A percentile compares a stretch with the other conserved stretches of the same genome.
Evolutionary conservation across 2,329 filamentous ascomycete genomes (phyloP).

Genomic region (Colletotrichum lini): DNA sequence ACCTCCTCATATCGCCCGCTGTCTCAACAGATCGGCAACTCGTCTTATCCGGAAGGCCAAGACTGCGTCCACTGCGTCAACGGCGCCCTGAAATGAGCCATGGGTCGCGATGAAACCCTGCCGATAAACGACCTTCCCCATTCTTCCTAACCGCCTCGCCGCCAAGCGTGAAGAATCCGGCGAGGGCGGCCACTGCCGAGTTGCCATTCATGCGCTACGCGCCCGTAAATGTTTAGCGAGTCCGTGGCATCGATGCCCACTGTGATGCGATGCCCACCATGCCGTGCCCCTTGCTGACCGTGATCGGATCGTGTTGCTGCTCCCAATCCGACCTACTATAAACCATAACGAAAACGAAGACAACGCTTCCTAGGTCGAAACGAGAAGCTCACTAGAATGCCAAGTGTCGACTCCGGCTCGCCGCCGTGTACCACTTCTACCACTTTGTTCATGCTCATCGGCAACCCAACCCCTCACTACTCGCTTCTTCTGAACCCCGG

Average conservation of each 20-base stretch:
- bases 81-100: conserved; percentile 26
- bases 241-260: neutral
- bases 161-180: conserved; percentile 28
- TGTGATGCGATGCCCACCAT: neutral
- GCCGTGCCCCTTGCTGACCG: neutral
- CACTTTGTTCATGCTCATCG: neutral
- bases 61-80: neutral
- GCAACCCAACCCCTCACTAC: neutral
- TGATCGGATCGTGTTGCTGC: neutral
- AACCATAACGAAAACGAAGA: neutral
- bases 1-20: neutral
- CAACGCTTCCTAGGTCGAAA: neutral
- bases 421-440: neutral
- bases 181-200: conserved; percentile 33
- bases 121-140: conserved; percentile 26
- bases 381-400: neutral
- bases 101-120: conserved; percentile 35
- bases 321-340: neutral
- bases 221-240: neutral
- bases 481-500: neutral
- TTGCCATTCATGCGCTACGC: neutral
- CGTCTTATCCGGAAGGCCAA: conserved; percentile 20
- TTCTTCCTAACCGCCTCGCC: conserved; percentile 24
- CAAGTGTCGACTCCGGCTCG: neutral
- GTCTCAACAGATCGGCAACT: neutral